Base-by-base conservation (phyloP, 2,329 filamentous ascomycete species). In the Colletotrichum tropicale region DNA sequence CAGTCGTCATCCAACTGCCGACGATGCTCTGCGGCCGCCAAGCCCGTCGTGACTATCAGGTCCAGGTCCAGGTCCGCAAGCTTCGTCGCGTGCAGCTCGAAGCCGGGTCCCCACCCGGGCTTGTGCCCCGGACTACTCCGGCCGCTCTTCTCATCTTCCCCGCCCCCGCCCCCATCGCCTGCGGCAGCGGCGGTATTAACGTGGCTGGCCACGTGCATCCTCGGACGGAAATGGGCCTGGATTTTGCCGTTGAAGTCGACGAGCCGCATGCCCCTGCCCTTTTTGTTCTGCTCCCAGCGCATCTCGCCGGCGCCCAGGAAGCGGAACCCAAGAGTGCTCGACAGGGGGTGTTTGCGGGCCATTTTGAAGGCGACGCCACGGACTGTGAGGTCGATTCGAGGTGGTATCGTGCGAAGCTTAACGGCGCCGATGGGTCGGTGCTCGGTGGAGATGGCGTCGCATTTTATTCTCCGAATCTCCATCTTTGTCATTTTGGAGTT, bases 1-100 rank as follows among this genome's bases (percentile, higher is more conserved):
- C 74, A 77, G 66, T 68, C 36, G 13, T 70, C 56, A 28, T 74
- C 16, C 61, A 75, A 69, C 43, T 75, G 70, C 61, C 74, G 70
- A 66, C 70, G 76, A 30, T 77, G 52, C 48, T 77, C 76, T 38
- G 74, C 76, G 16, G 70, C 74, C 10, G 74, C 76, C 55, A 77
- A 58, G 62, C 76, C 76, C 8, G 76, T 77, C 21, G 67, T 55
- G 43, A 77, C 66, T 30, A 77, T 43, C 60, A 77, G 48, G 18
- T 77, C 76, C 7, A 77, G 34, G 26, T 77, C 66, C 15, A 76
- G 70, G 28, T 77, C 76, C 13, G 68, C 74, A 13, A 77, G 62
- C 32, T 15, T 52, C 10, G 61, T 38, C 43, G 58, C 66, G 18
- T 73, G 43, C 28, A 77, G 24, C 55, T 77, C 74, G 62, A 77